phyloP scores from a whole-genome alignment of 1,284 basidiomycete species.

The Trametes pubescens region DNA sequence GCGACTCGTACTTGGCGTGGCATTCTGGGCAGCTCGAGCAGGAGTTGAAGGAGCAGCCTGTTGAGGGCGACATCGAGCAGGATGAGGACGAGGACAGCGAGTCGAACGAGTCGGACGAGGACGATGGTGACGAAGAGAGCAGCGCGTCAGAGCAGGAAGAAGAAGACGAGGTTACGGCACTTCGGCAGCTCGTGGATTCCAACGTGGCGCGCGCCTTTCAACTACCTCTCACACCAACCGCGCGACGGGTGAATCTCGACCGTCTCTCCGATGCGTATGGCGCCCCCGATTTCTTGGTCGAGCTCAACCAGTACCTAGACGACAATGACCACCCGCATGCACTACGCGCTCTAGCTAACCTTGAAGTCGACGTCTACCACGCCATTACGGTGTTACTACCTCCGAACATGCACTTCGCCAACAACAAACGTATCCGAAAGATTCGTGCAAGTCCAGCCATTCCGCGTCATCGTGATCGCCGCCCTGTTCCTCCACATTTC shows the following conservation, averaged over 20 bases:
- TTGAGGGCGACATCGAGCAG: neutral
- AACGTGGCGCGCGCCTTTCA: conserved; percentile 16
- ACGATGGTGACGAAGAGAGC: neutral
- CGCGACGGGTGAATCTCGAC: conserved; percentile 1
- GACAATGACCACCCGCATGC: neutral
- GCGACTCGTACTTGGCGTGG: neutral
- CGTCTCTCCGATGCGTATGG: conserved; percentile 1
- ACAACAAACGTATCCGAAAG: conserved; percentile 11
- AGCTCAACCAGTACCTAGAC: conserved; percentile 9
- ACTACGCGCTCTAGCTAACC: neutral
- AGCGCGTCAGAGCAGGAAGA: neutral
- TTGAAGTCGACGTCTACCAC: neutral
- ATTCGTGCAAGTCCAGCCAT: conserved; percentile 4
- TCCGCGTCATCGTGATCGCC: neutral
- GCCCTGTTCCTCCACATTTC: neutral
- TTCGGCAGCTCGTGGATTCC: conserved; percentile 13
- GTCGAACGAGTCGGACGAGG: neutral
- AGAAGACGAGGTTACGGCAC: conserved; percentile 5
- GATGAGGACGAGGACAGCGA: neutral
- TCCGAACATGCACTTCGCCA: conserved; percentile 9
- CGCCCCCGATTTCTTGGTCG: neutral
- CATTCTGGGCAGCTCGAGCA: neutral
- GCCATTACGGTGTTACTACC: conserved; percentile 2
- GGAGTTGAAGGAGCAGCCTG: neutral
- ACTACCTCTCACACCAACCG: conserved; percentile 13